Conservation (phyloP, 1,139 yeast genomes). For the Diutina pseudorugosa region DNA sequence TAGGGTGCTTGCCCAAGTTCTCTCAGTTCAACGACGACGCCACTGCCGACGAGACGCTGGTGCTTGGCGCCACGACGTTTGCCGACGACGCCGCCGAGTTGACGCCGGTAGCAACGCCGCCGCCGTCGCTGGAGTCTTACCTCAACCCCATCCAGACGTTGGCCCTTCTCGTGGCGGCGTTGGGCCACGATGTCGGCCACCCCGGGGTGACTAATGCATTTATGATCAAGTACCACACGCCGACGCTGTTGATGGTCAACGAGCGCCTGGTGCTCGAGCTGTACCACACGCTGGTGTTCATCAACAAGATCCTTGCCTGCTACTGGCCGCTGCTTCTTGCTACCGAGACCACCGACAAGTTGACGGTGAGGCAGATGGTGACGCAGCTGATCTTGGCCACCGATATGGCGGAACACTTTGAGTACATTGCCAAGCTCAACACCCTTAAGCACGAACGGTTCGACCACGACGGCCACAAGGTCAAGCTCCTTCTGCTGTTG, state of each 20-base stretch:
- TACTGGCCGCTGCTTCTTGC: constrained; percentile 50
- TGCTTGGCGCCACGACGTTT: not conserved
- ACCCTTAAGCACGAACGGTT: constrained; percentile 8
- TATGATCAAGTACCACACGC: constrained; percentile 49
- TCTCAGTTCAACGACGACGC: constrained; percentile 24
- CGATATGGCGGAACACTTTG: constrained; percentile 87
- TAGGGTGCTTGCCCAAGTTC: constrained; percentile 34
- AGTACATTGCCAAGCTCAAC: constrained; percentile 44
- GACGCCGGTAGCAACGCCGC: not conserved
- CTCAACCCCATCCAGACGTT: constrained; percentile 38
- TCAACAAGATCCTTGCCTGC: constrained; percentile 39
- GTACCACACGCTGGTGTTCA: constrained; percentile 67
- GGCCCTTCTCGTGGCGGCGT: constrained; percentile 63
- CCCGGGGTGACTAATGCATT: constrained; percentile 88
- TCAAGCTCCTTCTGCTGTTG: constrained; percentile 46
- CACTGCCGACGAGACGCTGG: constrained; percentile 5
- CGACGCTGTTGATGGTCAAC: constrained; percentile 50
- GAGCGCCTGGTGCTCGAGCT: constrained; percentile 70
- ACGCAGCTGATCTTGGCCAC: constrained; percentile 62
- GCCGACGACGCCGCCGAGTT: not conserved
- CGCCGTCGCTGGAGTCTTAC: constrained; percentile 5
- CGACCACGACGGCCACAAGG: constrained; percentile 16
- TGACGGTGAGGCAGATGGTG: constrained; percentile 19
- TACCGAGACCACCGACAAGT: constrained; percentile 8
- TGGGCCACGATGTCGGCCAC: constrained; percentile 95